Evolutionary conservation across 768 basidiomycete species (phyloP), one percentile per base, ranked within the genome.

Genomic region (Boletus subparvulus): DNA sequence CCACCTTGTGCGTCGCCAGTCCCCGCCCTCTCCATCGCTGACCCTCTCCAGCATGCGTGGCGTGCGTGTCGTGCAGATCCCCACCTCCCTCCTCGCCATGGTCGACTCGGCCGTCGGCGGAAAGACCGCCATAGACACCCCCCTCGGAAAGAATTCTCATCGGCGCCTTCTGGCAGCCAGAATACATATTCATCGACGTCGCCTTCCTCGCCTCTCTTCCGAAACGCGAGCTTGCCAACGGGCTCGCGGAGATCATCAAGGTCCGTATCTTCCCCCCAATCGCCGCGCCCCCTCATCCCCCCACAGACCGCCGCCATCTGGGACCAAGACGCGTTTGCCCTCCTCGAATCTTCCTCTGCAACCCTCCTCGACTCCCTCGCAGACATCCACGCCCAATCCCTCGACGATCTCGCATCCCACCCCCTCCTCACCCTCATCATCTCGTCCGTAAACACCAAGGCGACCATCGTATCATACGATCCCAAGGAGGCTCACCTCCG

Each of bases 121-220:
- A 36, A 99, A 98, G 79, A 99, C 97, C 0, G 96, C 97, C n/a
- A 94, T 98, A 59, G 97, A 99, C 70, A 98, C 96, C 0, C 94
- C 93, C 3, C 92, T 94, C 61, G 97, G 97, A 53, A 99, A 99
- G 78, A 99, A 99, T 74, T n/a, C 83, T 98, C 62, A 93, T 99
- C 62, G 97, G 97, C 56, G 90, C 96, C 6, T 99, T 98, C 79
- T 94, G 94, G 92, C 96, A 98, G 73, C 97, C 97, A 0, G 85
- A 90, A 65, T 98, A 88, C 77, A 88, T 98, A 69, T 99, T 99
- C 75, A 96, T 98, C 62, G 97, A 99, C 70, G 89, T 92, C 26
- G 90, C 95, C 2, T 96, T 97, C 80, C 83, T 99, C 54, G 92
- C 94, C 67, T 94, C 92, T 2, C 85, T 99, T 3, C 95, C 95